Conservation (phyloP, 1,284 basidiomycete species). For the Cryptococcus sp. region DNA sequence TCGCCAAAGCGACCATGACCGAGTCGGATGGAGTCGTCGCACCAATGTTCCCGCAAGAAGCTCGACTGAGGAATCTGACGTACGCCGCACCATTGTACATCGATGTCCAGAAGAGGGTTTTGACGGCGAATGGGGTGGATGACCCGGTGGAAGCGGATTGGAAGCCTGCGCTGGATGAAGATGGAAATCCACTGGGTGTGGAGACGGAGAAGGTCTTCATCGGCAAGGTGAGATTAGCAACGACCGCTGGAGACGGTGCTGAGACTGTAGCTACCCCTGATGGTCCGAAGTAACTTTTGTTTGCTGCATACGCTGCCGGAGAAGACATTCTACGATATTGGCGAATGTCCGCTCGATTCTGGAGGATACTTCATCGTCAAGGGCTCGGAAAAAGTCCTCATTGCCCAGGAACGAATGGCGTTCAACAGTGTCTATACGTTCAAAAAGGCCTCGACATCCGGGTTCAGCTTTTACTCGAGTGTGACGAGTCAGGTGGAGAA, state of each 20-base stretch:
- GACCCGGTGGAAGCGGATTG: constrained; percentile 74
- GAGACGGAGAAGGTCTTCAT: constrained; percentile 87
- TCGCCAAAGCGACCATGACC: constrained; percentile 88
- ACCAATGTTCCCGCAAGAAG: constrained; percentile 96
- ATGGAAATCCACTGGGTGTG: constrained; percentile 59
- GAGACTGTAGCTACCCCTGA: constrained; percentile 79
- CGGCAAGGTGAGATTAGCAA: constrained; percentile 68
- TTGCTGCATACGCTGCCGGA: constrained; percentile 76
- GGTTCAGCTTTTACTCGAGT: constrained; percentile 92
- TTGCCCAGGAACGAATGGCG: constrained; percentile 99
- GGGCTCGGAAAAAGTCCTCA: constrained; percentile 97
- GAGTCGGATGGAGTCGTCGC: constrained; percentile 93
- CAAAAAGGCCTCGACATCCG: constrained; percentile 76
- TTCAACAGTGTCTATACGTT: constrained; percentile 99
- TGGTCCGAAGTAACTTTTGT: constrained; percentile 94
- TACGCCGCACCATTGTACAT: constrained; percentile 93
- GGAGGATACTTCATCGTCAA: constrained; percentile 99
- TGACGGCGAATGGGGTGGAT: constrained; percentile 63
- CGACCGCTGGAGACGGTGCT: not conserved
- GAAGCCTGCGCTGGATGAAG: constrained; percentile 57
- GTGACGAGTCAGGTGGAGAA: constrained; percentile 98
- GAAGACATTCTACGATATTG: constrained; percentile 77
- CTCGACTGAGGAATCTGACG: constrained; percentile 71
- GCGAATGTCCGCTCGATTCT: constrained; percentile 95
- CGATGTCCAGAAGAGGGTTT: constrained; percentile 84